Base-by-base conservation (phyloP, 495 filamentous ascomycete species). In the Penicillium soppii region DNA sequence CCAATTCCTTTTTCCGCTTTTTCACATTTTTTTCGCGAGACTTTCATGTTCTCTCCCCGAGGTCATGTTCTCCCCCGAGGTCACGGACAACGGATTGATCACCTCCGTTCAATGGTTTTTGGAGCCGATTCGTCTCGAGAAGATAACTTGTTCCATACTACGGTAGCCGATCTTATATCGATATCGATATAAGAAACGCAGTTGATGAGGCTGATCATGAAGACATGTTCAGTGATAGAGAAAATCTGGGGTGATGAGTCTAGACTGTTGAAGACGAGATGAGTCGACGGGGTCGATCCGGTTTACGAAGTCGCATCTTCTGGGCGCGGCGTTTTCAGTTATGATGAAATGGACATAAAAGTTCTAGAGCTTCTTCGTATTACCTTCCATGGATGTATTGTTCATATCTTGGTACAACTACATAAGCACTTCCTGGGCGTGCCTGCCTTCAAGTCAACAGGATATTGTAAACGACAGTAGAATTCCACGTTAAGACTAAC, bases 321-420 rank as follows among this genome's bases (percentile, higher is more conserved):
- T 53, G 49, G 52, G 48, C 51, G 58, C 65, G 61, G 63, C 59
- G 59, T 67, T 61, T 61, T 57, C 53, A 67, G 60, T 67, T 58
- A 70, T 65, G 68, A 71, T 61, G 60, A 64, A 68, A 66, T 70
- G 65, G 63, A 70, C 61, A 68, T 70, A 67, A 58, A 60, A 56
- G 53, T 54, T 57, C 52, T 63, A 63, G 50, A 57, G 41, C 50
- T 45, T 56, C 44, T 37, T 38, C 32, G 42, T 29, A 50, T 50
- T 13, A 19, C 17, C 23, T 30, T 44, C 16, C 35, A 2, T 21
- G 17, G 13, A 19, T n/a, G 13, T 37, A 37, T 17, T 37, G 33
- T n/a, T n/a, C n/a, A n/a, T n/a, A n/a, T n/a, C n/a, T n/a, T n/a
- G n/a, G 38, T 40, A 21, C 38, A 40, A 7, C 29, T n/a, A n/a